Base-by-base conservation (phyloP, 2,329 filamentous ascomycete genomes). In the Escovopsis sp. region DNA sequence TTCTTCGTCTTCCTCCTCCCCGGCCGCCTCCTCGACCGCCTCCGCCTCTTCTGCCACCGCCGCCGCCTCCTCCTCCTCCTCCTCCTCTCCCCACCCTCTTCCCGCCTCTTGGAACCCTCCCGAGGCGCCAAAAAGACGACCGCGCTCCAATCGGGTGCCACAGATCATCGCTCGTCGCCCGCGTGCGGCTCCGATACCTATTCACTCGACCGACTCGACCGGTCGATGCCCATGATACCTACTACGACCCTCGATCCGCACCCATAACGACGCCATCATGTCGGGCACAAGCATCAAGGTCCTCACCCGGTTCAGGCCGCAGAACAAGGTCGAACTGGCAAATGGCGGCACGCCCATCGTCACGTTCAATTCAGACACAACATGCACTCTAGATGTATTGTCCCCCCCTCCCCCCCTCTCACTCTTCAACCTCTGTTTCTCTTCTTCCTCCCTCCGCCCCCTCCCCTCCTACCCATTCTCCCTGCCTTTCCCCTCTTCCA, bases 261-360 rank as follows among this genome's bases (percentile, higher is more conserved):
- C 27, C 21, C 31, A 27, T 27, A 33, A 41, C 45, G n/a, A n/a
- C n/a, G 48, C 48, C 56, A 71, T 69, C 67, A 72, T 70, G 55
- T 62, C 65, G 58, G 63, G 64, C 49, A 74, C 76, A 54, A 76
- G 67, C 53, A 79, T 80, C 67, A 79, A 72, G 83, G 90, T 98
- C 58, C 87, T 98, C 58, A 88, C 88, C 67, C 84, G 90, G 53
- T 98, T 98, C 65, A 77, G 90, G 55, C 90, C 90, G 50, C 88
- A 94, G 64, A 98, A 98, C 69, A 85, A 84, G 65, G 63, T 90
- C 59, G 90, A 98, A 67, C 70, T 92, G 55, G 77, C 79, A 41
- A 87, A 80, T 53, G 86, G 86, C 58, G 88, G 88, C 58, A 79
- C 90, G 61, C 82, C 87, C 43, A 88, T 98, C 48, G 90, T 98